phyloP scores from a whole-genome alignment of 805 yeast species.

The Candida pseudofarinosa region DNA sequence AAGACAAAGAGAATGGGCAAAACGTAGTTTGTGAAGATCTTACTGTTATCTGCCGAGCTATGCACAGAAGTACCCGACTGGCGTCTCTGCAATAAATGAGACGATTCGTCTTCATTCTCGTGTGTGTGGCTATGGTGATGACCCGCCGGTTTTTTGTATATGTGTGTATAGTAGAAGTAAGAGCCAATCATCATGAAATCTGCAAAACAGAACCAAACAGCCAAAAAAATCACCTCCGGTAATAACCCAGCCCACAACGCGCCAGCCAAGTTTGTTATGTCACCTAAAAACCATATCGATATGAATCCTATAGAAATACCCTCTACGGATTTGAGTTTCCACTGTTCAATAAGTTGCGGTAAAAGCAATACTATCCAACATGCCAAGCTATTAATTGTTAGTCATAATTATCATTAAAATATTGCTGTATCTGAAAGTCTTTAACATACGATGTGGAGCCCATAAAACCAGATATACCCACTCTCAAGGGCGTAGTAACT shows the following conservation, averaged over 20 bases:
- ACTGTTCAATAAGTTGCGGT: slow-evolving; percentile 79
- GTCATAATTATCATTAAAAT: slow-evolving; percentile 2
- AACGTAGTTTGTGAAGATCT: slow-evolving; percentile 47
- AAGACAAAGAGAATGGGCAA: slow-evolving; percentile 61
- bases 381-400: slow-evolving; percentile 44
- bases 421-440: neutral
- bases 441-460: slow-evolving; percentile 57
- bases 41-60: slow-evolving; percentile 46
- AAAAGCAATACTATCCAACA: slow-evolving; percentile 75
- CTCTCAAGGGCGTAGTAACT: slow-evolving; percentile 21
- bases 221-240: slow-evolving; percentile 66
- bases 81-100: slow-evolving; percentile 40
- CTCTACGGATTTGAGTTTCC: slow-evolving; percentile 70
- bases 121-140: slow-evolving; percentile 12
- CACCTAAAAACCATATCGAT: slow-evolving; percentile 69
- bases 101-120: slow-evolving; percentile 15
- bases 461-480: slow-evolving; percentile 54
- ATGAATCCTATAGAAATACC: slow-evolving; percentile 71
- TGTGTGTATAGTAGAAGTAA: slow-evolving; percentile 51
- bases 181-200: slow-evolving; percentile 57
- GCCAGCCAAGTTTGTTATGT: slow-evolving; percentile 62
- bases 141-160: slow-evolving; percentile 38
- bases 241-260: slow-evolving; percentile 65
- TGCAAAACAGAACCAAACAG: slow-evolving; percentile 73
- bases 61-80: slow-evolving; percentile 51